These are phyloP conservation scores for Novakomyces olei DNA, from an alignment of 805 yeast species.

Conservation along the genomic window DNA sequence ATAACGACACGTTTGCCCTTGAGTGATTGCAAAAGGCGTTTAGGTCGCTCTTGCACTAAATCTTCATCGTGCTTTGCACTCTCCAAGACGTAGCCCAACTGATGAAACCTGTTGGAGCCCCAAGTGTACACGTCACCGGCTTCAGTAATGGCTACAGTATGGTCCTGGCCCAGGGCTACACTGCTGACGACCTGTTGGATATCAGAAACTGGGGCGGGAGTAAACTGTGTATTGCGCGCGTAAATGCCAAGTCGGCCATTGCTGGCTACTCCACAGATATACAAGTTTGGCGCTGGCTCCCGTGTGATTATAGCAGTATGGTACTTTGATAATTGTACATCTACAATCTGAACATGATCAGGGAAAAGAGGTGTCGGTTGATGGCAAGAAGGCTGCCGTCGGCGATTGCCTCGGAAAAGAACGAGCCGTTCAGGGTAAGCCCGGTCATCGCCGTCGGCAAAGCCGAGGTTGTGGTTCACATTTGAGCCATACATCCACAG, in stretches of 20 bases:
- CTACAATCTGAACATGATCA: conserved; percentile 24
- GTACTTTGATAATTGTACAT: conserved; percentile 34
- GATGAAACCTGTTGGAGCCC: conserved; percentile 56
- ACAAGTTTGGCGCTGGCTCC: conserved; percentile 25
- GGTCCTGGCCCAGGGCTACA: conserved; percentile 41
- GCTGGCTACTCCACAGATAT: conserved; percentile 42
- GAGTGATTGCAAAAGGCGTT: conserved; percentile 21
- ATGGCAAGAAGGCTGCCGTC: conserved; percentile 9
- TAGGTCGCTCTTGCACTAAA: conserved; percentile 18
- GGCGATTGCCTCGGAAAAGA: conserved; percentile 7
- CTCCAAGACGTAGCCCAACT: conserved; percentile 30
- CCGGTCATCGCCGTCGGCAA: conserved; percentile 39
- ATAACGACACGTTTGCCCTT: conserved; percentile 21
- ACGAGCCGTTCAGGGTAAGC: conserved; percentile 22
- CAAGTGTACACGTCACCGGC: conserved; percentile 42
- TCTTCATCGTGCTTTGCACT: conserved; percentile 10
- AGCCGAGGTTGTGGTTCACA: conserved; percentile 38
- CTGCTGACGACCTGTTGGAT: conserved; percentile 14
- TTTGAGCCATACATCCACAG: conserved; percentile 42
- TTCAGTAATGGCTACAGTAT: conserved; percentile 34
- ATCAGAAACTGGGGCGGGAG: conserved; percentile 19
- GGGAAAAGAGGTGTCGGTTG: conserved; percentile 12
- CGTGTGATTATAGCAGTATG: conserved; percentile 41
- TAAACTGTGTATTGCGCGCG: conserved; percentile 16
- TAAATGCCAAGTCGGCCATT: conserved; percentile 53